Evolutionary conservation across 768 basidiomycete species (phyloP), one percentile per base, ranked within the genome.

Genomic region (Coprinopsis sp.): DNA sequence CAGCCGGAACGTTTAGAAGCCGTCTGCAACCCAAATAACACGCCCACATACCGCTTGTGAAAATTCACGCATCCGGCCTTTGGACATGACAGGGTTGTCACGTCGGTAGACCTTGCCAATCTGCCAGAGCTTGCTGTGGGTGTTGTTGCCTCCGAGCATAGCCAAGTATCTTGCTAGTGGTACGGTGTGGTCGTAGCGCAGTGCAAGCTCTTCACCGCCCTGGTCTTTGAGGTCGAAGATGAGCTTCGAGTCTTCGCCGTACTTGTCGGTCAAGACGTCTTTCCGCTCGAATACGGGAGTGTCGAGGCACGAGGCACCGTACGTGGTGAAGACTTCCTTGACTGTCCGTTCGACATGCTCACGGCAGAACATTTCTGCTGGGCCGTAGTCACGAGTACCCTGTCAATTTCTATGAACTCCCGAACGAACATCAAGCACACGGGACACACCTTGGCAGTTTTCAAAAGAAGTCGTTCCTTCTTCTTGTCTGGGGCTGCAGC

Each of bases 251-350:
- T 98, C 96, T 65, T 99, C 96, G 43, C 96, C 96, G 55, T 98
- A 96, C 67, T 99, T 99, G 50, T 91, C 95, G 1, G 93, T 81
- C 33, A 98, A 69, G 47, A 99, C 84, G 61, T 99, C 96, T 64
- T 94, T 94, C 51, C 95, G 83, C 68, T 98, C 96, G 57, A 99
- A 98, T 5, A 98, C 94, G 44, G 96, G 96, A 2, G 96, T 99
- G 66, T 99, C 96, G 45, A 99, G 89, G 51, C 89, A 91, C 44
- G 81, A 77, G 6, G 85, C 96, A 11, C 96, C 96, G 59, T 86
- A 95, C 5, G 82, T 78, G 37, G 89, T 81, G 66, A 98, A 99
- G 47, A 82, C 81, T 2, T 86, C 82, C 61, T 89, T 88, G 58
- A 99, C 85, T 45, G 83, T 88, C 33, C 78, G 76, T 61, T 97